A percentile compares a stretch with the other conserved stretches of the same genome.
Evolutionary conservation across 176 grass and related monocot species (phyloP).

Genomic region (Guadua angustifolia): DNA sequence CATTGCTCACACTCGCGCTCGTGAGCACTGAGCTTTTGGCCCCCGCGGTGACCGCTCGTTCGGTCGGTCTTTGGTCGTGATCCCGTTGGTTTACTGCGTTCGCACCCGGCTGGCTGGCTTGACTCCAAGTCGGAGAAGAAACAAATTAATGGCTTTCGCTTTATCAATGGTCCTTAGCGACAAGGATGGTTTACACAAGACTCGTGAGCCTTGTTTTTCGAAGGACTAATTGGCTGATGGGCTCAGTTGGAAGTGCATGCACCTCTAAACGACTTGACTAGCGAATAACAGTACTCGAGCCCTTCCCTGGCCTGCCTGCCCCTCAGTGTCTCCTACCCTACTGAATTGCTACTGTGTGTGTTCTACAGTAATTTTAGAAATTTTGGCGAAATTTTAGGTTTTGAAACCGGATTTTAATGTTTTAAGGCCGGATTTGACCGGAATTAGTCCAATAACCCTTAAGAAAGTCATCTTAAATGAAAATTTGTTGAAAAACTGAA

Average conservation of each 20-base stretch:
- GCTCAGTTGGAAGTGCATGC: neutral
- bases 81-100: neutral
- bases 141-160: neutral
- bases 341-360: too few relatives aligned
- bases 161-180: neutral
- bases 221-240: neutral
- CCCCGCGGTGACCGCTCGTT: neutral
- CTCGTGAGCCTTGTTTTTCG: neutral
- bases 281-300: too few relatives aligned
- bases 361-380: too few relatives aligned
- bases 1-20: too few relatives aligned
- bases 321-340: too few relatives aligned
- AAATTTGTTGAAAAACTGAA: too few relatives aligned
- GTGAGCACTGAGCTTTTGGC: neutral
- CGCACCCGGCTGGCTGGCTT: neutral
- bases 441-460: too few relatives aligned
- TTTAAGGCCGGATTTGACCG: too few relatives aligned
- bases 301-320: too few relatives aligned
- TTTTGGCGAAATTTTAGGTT: too few relatives aligned
- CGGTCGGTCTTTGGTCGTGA: slow-evolving; percentile 4
- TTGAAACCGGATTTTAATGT: too few relatives aligned
- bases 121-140: neutral
- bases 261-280: neutral
- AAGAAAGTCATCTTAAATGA: too few relatives aligned
- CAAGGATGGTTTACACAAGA: neutral